Base-by-base conservation (phyloP, 306 rosid genomes). In the Rosa chinensis region DNA sequence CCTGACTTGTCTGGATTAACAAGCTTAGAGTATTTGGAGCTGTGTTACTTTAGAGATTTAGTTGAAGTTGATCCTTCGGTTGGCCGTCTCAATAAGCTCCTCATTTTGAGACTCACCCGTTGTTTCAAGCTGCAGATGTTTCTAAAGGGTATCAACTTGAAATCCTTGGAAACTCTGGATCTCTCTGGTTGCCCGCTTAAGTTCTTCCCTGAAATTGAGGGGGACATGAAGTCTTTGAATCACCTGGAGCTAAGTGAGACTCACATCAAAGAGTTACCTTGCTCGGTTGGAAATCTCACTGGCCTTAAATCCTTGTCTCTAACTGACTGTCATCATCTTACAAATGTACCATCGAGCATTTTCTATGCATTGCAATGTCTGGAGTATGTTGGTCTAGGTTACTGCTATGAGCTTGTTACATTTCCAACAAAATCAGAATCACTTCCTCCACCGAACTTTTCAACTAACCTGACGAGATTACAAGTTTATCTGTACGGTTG, bases 311-410 rank as follows among this genome's bases (percentile, higher is more conserved):
- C 23, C 23, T 53, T 53, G 10, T 6, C 3, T 18, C 23, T 53
- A 18, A 0, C 1, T 1, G 0, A 0, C 0, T 52, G 21, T 6
- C 3, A 0, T 17, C 0, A 17, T 20, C 23, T 53, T 18, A 53
- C 23, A 7, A 5, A 5, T 53, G 10, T 17, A 6, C 59, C 59
- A 20, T 55, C 5, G 0, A 18, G 61, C 25, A 55, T 55, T 8
- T 55, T 55, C 25, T 20, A 6, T 55, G 4, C 2, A 2, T 6
- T 55, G 25, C 61, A 18, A 20, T 3, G 1, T 55, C 61, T 55
- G 23, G 1, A 20, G 61, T 0, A 1, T 0, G 4, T 18, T 55
- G 0, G 0, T 20, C 61, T 20, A 55, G 35, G 1, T 32, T 0
- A 13, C 1, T 55, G 61, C 25, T 0, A 0, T 55, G 20, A 8